Conservation (phyloP, 495 filamentous ascomycete genomes). For the Lichenothelia convexa region DNA sequence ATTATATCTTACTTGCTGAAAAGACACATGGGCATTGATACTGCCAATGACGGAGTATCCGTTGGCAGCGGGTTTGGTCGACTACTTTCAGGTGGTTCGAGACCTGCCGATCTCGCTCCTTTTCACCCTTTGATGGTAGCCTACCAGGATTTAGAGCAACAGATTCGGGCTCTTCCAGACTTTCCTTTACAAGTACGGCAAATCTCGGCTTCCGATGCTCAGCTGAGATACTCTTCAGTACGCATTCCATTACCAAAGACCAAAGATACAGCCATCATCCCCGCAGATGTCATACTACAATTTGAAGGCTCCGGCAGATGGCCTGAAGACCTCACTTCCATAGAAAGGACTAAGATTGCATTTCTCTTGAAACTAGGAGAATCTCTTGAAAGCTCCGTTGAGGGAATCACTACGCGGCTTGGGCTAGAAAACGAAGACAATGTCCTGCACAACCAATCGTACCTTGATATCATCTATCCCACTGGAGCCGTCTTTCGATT, state of each 20-base stretch:
- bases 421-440: constrained; percentile 61
- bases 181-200: constrained; percentile 68
- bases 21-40: constrained; percentile 37
- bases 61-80: constrained; percentile 42
- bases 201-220: constrained; percentile 48
- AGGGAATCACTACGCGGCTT: constrained; percentile 38
- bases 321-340: constrained; percentile 78
- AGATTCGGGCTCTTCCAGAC: constrained; percentile 54
- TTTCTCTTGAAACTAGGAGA: constrained; percentile 71
- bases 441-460: constrained; percentile 56
- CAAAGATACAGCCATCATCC: constrained; percentile 19
- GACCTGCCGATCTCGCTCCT: constrained; percentile 17
- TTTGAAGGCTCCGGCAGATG: constrained; percentile 89
- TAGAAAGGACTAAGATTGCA: constrained; percentile 84
- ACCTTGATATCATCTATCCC: constrained; percentile 60
- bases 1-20: constrained; percentile 57
- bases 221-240: constrained; percentile 56
- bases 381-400: constrained; percentile 37
- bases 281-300: constrained; percentile 57
- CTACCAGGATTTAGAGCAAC: constrained; percentile 52
- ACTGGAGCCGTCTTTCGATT: constrained; percentile 49
- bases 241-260: constrained; percentile 24
- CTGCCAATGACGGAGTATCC: constrained; percentile 35
- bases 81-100: constrained; percentile 27
- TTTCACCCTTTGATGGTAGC: constrained; percentile 42